phyloP scores from a whole-genome alignment of 106 monocot genomes.

The Allium sativum region DNA sequence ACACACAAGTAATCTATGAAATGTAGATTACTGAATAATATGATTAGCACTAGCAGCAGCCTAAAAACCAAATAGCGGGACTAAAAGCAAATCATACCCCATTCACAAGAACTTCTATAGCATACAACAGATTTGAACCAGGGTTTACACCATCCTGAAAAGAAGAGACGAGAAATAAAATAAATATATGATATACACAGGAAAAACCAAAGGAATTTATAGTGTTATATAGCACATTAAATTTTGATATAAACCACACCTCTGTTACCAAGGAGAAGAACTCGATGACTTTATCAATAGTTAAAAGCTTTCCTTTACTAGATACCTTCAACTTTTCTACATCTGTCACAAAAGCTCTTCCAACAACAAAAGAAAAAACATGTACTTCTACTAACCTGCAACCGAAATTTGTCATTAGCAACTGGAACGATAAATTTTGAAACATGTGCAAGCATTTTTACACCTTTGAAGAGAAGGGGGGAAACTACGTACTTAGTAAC shows the following conservation, averaged over 20 bases:
- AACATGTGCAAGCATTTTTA: not conserved
- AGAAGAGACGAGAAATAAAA: not conserved
- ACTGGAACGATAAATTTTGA: not conserved
- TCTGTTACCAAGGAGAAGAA: conserved; percentile 77
- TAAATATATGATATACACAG: not conserved
- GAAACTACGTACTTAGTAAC: conserved; percentile 50
- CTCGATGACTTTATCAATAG: conserved; percentile 48
- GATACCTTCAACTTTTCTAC: conserved; percentile 85
- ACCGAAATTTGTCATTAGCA: conserved; percentile 4
- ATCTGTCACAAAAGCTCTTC: conserved; percentile 98
- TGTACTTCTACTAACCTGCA: conserved; percentile 96
- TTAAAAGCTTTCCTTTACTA: conserved; percentile 50
- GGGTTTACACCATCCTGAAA: conserved; percentile 67
- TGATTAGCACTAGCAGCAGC: not conserved
- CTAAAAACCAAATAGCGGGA: not conserved
- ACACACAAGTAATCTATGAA: no score
- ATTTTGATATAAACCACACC: conserved; percentile 23
- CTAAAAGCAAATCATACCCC: conserved; percentile 48
- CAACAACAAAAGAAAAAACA: conserved; percentile 99
- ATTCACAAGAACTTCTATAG: conserved; percentile 86
- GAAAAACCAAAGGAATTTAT: not conserved
- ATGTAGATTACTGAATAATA: no score
- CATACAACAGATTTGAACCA: conserved; percentile 89
- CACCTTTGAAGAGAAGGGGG: not conserved
- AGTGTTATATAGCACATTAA: not conserved